Evolutionary conservation across 441 rosid species (phyloP).

Genomic region (Gossypium schwendimanii): DNA sequence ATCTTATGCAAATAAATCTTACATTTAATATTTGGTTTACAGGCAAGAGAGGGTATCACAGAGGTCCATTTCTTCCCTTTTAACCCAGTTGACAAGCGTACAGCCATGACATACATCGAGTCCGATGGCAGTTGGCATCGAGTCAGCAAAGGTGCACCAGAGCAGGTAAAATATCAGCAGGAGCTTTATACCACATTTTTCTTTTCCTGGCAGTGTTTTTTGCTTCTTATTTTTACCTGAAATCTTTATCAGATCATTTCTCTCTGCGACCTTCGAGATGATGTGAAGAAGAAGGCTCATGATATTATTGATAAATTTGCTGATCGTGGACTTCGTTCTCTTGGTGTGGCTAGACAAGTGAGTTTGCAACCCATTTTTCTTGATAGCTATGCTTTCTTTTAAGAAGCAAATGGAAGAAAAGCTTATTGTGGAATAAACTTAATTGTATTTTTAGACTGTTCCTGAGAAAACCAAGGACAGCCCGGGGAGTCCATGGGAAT

Average conservation of each 20-base stretch:
- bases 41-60: slow-evolving; percentile 11
- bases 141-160: slow-evolving; percentile 19
- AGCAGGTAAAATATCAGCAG: slow-evolving; percentile 9
- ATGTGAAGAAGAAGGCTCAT: slow-evolving; percentile 14
- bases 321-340: slow-evolving; percentile 21
- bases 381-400: not conserved
- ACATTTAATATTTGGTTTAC: not conserved
- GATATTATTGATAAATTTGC: slow-evolving; percentile 15
- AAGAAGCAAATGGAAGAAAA: not conserved
- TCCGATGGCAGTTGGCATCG: slow-evolving; percentile 10
- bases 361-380: not conserved
- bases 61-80: slow-evolving; percentile 19
- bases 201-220: not conserved
- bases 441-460: not conserved
- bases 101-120: slow-evolving; percentile 14
- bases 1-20: not conserved
- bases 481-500: slow-evolving; percentile 34
- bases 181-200: not conserved
- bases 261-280: slow-evolving; percentile 9
- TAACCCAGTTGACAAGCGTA: slow-evolving; percentile 17
- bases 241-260: slow-evolving; percentile 8
- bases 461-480: slow-evolving; percentile 18
- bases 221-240: not conserved
- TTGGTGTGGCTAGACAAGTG: slow-evolving; percentile 14
- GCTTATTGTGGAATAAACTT: not conserved